Evolutionary conservation across 108 stramenopile species (phyloP).

Genomic region (Nitzschia palea): DNA sequence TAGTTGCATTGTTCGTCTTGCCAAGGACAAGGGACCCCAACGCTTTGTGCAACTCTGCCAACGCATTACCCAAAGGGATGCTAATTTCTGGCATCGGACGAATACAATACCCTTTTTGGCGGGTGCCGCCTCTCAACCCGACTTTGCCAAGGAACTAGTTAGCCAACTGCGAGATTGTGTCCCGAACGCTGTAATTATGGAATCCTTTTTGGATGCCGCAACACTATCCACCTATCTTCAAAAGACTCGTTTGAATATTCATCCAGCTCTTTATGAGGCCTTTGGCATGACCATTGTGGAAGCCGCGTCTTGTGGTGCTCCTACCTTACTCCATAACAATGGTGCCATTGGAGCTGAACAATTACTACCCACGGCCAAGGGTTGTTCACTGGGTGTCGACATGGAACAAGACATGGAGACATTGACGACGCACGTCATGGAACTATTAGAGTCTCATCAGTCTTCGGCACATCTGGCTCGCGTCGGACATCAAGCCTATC

Average conservation of each 20-base stretch:
- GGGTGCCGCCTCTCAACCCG: conserved; percentile 43
- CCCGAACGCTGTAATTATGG: conserved; percentile 14
- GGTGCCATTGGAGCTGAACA: conserved; percentile 34
- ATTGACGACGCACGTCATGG: background rate
- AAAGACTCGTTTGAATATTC: conserved; percentile 46
- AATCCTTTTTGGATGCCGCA: conserved; percentile 41
- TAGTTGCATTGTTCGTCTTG: background rate
- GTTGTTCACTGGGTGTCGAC: background rate
- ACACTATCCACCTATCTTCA: conserved; percentile 41
- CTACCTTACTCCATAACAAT: conserved; percentile 37
- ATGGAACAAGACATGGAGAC: background rate
- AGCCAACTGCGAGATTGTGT: conserved; percentile 13
- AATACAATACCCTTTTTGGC: conserved; percentile 30
- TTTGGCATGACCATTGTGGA: conserved; percentile 68
- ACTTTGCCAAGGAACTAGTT: conserved; percentile 37
- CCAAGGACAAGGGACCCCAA: background rate
- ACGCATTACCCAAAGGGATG: background rate
- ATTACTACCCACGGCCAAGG: background rate
- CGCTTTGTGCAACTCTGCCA: background rate
- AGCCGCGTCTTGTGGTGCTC: conserved; percentile 53
- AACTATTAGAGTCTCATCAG: background rate
- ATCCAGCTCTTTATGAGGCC: conserved; percentile 59
- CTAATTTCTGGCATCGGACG: background rate
- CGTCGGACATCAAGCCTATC: background rate
- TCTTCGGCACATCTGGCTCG: background rate